Evolutionary conservation across 371 early-diverging fungal species (phyloP).

Genomic region (Mortierella sp.): DNA sequence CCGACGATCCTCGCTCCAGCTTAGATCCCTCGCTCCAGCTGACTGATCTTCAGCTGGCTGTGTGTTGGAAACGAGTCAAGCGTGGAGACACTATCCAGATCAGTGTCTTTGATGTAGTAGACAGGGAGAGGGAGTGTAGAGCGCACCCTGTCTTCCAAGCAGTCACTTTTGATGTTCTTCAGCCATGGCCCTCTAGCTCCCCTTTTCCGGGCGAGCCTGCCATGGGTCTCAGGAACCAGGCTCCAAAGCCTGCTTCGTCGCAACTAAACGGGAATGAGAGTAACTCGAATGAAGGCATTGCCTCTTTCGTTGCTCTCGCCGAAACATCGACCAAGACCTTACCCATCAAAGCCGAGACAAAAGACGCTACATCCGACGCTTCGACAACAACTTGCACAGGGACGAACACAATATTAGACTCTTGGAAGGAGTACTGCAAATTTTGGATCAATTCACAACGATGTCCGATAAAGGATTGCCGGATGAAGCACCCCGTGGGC

Average conservation of each 20-base stretch:
- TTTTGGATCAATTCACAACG: conserved; percentile 49
- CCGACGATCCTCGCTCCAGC: conserved; percentile 55
- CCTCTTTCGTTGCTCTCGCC: conserved; percentile 33
- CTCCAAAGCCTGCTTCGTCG: conserved; percentile 22
- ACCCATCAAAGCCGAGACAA: neutral
- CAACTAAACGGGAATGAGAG: conserved; percentile 20
- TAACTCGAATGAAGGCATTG: neutral
- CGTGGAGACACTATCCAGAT: conserved; percentile 55
- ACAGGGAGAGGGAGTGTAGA: conserved; percentile 47
- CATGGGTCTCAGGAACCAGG: conserved; percentile 44
- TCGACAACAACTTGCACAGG: neutral
- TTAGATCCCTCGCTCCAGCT: conserved; percentile 14
- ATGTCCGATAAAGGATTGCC: conserved; percentile 31
- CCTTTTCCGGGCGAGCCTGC: conserved; percentile 60
- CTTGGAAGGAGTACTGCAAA: conserved; percentile 46
- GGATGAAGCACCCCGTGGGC: conserved; percentile 30
- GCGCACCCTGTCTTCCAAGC: conserved; percentile 60
- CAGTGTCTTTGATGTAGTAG: conserved; percentile 47
- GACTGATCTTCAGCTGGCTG: conserved; percentile 36
- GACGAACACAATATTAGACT: neutral
- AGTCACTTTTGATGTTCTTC: conserved; percentile 50
- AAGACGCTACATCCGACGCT: neutral
- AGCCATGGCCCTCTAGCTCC: conserved; percentile 41
- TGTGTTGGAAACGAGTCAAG: conserved; percentile 50
- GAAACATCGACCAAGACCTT: no score